Base-by-base conservation (phyloP, 805 yeast genomes). In the Metschnikowia bowlesiae region DNA sequence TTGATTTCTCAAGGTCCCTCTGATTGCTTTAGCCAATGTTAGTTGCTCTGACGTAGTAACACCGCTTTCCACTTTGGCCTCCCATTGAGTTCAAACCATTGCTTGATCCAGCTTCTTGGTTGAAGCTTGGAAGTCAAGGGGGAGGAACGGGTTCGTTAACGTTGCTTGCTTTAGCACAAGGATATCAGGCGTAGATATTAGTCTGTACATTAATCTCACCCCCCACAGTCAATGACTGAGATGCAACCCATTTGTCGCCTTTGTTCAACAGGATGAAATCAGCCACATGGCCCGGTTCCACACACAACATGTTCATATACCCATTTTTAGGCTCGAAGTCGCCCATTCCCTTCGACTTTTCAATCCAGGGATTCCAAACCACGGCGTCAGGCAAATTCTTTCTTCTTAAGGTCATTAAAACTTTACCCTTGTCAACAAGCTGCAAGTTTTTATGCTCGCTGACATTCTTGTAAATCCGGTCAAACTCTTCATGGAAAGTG, bases 291-390 rank as follows among this genome's bases (percentile, higher is more conserved):
- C 99, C 99, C 2, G 97, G 95, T 69, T 94, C 99, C 50, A 94
- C 80, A 70, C 99, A 94, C 51, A 94, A 81, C 98, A 94, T 92
- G 42, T 84, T 75, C 57, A 82, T 77, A 73, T 76, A 94, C 6
- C 97, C 98, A 48, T 70, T 67, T 65, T 87, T 89, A 46, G 98
- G 99, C 59, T 76, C 79, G 62, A 92, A 94, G 70, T 94, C 99
- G 39, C 75, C 84, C 92, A 94, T 88, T 1, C 85, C 84, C 26
- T 71, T 74, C n/a, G 94, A 81, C 66, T 87, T 88, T 50, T 85
- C 78, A 57, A 80, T 74, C 99, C 98, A 94, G 35, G 99, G 99
- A 68, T 94, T 94, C 99, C 99, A 94, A 49, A 94, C 97, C 44
- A 94, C 98, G 5, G 79, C 73, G 55, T 80, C 84, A 0, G 80